phyloP scores from a whole-genome alignment of 495 filamentous ascomycete species.

The Patellaria atrata region DNA sequence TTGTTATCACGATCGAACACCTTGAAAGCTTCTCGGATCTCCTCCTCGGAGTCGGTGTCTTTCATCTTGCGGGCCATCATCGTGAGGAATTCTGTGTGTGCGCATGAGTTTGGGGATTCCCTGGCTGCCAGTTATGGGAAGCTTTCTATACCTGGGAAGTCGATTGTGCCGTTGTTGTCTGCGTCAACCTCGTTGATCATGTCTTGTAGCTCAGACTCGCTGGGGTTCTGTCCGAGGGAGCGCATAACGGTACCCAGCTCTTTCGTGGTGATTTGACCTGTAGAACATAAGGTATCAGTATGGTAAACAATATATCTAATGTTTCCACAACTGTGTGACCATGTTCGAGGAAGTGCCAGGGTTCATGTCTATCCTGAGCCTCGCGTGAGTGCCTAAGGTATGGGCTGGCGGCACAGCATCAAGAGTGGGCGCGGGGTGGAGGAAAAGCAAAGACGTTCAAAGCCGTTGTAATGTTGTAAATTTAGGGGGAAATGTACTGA shows the following conservation, averaged over 20 bases:
- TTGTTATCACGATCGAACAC: slow-evolving; percentile 99
- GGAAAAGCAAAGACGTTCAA: too few relatives aligned
- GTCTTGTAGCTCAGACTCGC: slow-evolving; percentile 95
- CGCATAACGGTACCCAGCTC: slow-evolving; percentile 98
- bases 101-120: slow-evolving; percentile 1
- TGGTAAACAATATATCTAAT: too few relatives aligned
- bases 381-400: too few relatives aligned
- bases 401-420: too few relatives aligned
- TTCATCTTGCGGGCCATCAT: slow-evolving; percentile 99
- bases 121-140: neutral
- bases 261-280: slow-evolving; percentile 99
- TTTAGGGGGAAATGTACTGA: slow-evolving; percentile 45
- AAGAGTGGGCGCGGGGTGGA: too few relatives aligned
- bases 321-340: too few relatives aligned
- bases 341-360: too few relatives aligned
- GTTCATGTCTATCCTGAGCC: too few relatives aligned
- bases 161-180: slow-evolving; percentile 99
- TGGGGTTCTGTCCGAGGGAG: slow-evolving; percentile 98
- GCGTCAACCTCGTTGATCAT: slow-evolving; percentile 99
- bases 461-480: too few relatives aligned
- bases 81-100: slow-evolving; percentile 72
- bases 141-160: slow-evolving; percentile 68
- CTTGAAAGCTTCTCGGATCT: slow-evolving; percentile 91
- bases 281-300: too few relatives aligned
- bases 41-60: slow-evolving; percentile 98